These are phyloP conservation scores for Nicotiana noctiflora DNA, from an alignment of 257 asterid genomes.

Conservation along the genomic window DNA sequence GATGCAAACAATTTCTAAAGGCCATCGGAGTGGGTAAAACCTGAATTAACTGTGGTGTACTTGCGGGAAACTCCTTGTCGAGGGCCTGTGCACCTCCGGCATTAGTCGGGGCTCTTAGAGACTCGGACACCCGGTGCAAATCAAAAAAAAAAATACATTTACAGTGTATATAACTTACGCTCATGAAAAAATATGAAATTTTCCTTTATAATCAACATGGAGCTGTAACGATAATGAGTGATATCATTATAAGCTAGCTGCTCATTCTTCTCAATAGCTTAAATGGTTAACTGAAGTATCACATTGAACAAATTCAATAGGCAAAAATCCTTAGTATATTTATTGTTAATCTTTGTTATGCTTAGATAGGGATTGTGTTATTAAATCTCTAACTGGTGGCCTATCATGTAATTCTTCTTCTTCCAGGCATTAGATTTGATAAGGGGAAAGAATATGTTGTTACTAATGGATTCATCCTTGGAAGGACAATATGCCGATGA, in stretches of 20 bases:
- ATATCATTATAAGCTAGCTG: background rate
- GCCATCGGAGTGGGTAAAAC: too few relatives aligned
- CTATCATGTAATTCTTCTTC: background rate
- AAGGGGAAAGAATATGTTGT: conserved; percentile 65
- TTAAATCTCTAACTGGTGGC: background rate
- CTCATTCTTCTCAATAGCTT: background rate
- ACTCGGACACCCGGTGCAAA: too few relatives aligned
- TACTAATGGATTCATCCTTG: conserved; percentile 90
- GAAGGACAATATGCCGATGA: conserved; percentile 92
- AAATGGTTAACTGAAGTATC: background rate
- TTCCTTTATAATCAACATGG: background rate
- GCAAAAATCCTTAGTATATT: background rate
- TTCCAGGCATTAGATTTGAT: conserved; percentile 85
- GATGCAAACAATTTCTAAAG: too few relatives aligned
- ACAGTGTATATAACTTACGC: too few relatives aligned
- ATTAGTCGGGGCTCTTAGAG: too few relatives aligned
- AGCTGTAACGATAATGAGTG: background rate
- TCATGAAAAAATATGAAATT: background rate
- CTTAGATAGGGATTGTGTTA: background rate
- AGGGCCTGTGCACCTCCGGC: too few relatives aligned
- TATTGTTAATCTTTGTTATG: background rate
- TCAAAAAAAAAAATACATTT: too few relatives aligned
- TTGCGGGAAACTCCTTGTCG: too few relatives aligned
- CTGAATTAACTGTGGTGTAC: too few relatives aligned
- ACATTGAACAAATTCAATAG: background rate